Base-by-base conservation (phyloP, 1,284 basidiomycete species). In the Leccinum pallidistipes region DNA sequence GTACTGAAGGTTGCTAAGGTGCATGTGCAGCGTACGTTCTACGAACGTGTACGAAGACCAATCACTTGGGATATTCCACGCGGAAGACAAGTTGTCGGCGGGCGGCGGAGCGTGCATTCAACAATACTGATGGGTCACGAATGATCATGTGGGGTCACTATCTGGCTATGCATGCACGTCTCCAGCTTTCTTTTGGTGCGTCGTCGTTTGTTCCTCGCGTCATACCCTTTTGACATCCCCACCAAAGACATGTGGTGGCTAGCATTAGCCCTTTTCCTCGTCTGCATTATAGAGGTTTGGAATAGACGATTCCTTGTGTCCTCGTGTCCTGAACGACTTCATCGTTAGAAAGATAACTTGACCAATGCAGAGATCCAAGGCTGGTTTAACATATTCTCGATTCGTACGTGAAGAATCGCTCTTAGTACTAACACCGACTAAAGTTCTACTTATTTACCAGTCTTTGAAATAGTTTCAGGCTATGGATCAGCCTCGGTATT, bases 11-110 rank as follows among this genome's bases (percentile, higher is more conserved):
- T 47, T 55, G 18, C 31, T 58, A 21, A 67, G n/a, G 27, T 56
- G 10, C 4, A 5, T 55, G 68, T 9, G 14, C 47, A 90, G 90
- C 67, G 93, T 99, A 10, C 91, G 96, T n/a, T 87, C 92, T n/a
- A 98, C 97, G 21, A 98, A 98, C 74, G 97, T 98, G 1, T 98
- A 98, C 75, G 97, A 99, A 74, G 95, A 98, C 69, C 86, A 85
- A 62, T 91, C 91, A 0, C 80, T 95, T 12, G 94, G 94, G 1
- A 78, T 96, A 38, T 95, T 87, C 69, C 77, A 80, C 12, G 78
- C 83, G 8, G 78, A 82, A 0, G 78, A 84, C 3, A 78, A 83
- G 2, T 74, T 80, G 1, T 73, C 75, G 3, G 78, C 80, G 27
- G 27, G 27, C 27, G 1, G 81, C 82, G n/a, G 82, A 86, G 72